Evolutionary conservation across 2,329 filamentous ascomycete genomes (phyloP).

Genomic region (Ophiostoma fasciatum): DNA sequence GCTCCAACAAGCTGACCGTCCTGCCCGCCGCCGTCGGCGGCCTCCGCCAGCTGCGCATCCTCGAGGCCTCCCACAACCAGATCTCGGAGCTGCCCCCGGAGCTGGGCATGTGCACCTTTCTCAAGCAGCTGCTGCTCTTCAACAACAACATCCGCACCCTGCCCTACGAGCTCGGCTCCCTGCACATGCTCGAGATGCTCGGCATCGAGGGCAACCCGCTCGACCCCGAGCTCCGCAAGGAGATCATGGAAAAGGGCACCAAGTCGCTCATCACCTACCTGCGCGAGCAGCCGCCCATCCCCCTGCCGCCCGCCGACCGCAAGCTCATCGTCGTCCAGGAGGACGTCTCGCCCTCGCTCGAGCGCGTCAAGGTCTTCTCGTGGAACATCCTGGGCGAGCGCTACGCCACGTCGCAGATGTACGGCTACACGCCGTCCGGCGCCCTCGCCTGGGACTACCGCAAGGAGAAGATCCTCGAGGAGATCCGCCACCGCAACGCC

Average conservation of each 20-base stretch:
- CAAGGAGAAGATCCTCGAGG: conserved; percentile 65
- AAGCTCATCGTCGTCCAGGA: conserved; percentile 66
- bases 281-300: conserved; percentile 68
- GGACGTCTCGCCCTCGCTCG: conserved; percentile 40
- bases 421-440: conserved; percentile 76
- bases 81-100: conserved; percentile 71
- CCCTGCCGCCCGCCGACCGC: conserved; percentile 60
- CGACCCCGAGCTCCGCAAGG: conserved; percentile 59
- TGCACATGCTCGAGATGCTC: conserved; percentile 77
- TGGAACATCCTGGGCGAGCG: conserved; percentile 96
- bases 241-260: conserved; percentile 77
- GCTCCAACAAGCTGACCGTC: conserved; percentile 74
- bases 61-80: conserved; percentile 84
- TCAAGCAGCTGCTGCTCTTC: conserved; percentile 74
- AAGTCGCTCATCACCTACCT: conserved; percentile 70
- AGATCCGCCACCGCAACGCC: conserved; percentile 63
- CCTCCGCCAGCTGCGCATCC: conserved; percentile 63
- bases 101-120: conserved; percentile 89
- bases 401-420: conserved; percentile 70
- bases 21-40: conserved; percentile 73
- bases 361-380: conserved; percentile 73
- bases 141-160: conserved; percentile 77
- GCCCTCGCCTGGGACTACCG: conserved; percentile 81
- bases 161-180: conserved; percentile 73
- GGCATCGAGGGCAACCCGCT: conserved; percentile 88